A percentile compares a stretch with the other conserved stretches of the same genome.
These are phyloP conservation scores for Solanum gandarillasii DNA, from an alignment of 257 asterid genomes.

Conservation along the genomic window DNA sequence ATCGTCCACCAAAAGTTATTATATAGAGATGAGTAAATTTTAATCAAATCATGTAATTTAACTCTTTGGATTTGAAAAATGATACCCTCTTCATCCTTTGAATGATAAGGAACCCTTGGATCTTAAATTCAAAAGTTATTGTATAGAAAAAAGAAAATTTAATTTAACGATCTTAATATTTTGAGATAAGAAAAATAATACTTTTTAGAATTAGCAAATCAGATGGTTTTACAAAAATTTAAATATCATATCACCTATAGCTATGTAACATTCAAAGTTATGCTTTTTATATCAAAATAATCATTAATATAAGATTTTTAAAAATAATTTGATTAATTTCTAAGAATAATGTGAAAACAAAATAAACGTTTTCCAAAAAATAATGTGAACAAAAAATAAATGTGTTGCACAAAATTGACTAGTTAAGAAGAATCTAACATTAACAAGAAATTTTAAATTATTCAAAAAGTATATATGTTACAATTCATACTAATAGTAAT, in stretches of 20 bases:
- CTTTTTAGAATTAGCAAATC: background rate
- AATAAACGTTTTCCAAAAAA: too few species aligned
- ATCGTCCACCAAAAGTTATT: background rate
- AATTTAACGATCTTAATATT: background rate
- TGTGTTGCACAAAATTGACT: too few species aligned
- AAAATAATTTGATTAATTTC: too few species aligned
- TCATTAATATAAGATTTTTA: background rate
- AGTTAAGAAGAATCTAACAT: background rate
- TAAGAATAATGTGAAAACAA: too few species aligned
- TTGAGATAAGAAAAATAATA: background rate
- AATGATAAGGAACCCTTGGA: background rate
- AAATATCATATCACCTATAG: background rate
- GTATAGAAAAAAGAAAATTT: background rate
- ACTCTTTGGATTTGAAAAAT: background rate
- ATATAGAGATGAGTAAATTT: background rate
- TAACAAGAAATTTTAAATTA: background rate
- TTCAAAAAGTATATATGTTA: background rate
- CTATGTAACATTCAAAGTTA: background rate
- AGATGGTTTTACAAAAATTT: background rate
- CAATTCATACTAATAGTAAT: background rate
- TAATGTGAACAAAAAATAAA: too few species aligned
- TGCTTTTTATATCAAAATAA: background rate
- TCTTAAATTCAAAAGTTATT: background rate
- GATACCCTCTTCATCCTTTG: background rate
- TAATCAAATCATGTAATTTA: background rate